Evolutionary conservation across 495 filamentous ascomycete species (phyloP).

Genomic region (Podospora comata): DNA sequence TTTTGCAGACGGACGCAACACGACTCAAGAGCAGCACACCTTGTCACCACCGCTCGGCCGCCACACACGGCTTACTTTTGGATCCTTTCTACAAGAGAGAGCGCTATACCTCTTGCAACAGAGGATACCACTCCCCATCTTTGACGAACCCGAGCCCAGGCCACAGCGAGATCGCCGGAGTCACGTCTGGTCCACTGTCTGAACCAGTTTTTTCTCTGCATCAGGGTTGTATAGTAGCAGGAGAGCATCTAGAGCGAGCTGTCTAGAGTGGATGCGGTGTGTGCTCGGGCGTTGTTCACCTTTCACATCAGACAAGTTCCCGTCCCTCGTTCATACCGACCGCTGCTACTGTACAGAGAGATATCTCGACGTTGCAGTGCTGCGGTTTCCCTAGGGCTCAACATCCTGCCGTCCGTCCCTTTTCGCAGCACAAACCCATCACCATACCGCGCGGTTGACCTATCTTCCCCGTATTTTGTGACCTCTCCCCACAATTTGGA

Average conservation of each 20-base stretch:
- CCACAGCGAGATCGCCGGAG: conserved; percentile 9
- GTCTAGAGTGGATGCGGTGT: neutral
- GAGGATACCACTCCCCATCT: conserved; percentile 3
- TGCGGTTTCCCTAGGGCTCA: conserved; percentile 11
- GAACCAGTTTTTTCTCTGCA: neutral
- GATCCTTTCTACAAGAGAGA: neutral
- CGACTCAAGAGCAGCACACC: neutral
- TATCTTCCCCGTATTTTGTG: conserved; percentile 9
- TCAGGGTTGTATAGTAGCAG: neutral
- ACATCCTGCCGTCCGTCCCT: conserved; percentile 12
- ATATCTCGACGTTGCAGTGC: conserved; percentile 22
- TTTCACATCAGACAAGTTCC: conserved; percentile 19
- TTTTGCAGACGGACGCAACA: conserved; percentile 13
- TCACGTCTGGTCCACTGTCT: neutral
- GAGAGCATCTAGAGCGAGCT: conserved; percentile 14
- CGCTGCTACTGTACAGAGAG: conserved; percentile 9
- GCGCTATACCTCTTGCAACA: neutral
- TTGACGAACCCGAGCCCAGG: neutral
- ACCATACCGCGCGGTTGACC: conserved; percentile 5
- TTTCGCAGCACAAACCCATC: neutral
- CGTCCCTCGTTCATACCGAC: conserved; percentile 8
- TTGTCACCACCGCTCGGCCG: conserved; percentile 4
- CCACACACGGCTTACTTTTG: neutral
- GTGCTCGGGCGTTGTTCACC: conserved; percentile 25
- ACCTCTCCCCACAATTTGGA: conserved; percentile 14